A percentile compares a stretch with the other conserved stretches of the same genome.
phyloP scores from a whole-genome alignment of 1,284 basidiomycete genomes.

The Kalmanozyma brasiliensis region DNA sequence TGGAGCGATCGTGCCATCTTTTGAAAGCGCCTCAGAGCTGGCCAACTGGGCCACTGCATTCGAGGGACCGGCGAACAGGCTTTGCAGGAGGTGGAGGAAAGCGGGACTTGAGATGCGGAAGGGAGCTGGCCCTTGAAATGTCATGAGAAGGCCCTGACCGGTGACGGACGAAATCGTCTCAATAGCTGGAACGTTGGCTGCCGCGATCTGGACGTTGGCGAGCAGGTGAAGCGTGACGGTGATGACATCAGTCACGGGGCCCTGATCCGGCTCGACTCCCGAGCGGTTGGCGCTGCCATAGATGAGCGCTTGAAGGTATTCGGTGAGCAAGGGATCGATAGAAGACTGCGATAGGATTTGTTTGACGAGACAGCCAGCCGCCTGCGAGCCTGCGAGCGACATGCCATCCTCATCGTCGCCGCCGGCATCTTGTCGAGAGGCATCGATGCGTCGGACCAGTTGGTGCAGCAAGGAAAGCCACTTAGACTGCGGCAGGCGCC shows the following conservation, averaged over 20 bases:
- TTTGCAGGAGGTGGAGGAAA: constrained; percentile 24
- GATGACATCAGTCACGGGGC: constrained; percentile 45
- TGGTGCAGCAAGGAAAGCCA: constrained; percentile 44
- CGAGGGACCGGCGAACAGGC: neutral
- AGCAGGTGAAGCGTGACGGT: constrained; percentile 36
- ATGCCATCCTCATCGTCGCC: neutral
- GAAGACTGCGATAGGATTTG: constrained; percentile 26
- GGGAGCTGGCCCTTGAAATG: constrained; percentile 21
- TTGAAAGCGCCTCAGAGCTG: too few relatives aligned
- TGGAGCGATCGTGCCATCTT: constrained; percentile 6
- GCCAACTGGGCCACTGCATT: too few relatives aligned
- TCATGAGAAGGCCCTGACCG: constrained; percentile 42
- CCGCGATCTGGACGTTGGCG: constrained; percentile 12
- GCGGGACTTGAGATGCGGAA: constrained; percentile 20
- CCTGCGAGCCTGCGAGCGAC: constrained; percentile 15
- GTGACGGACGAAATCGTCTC: constrained; percentile 43
- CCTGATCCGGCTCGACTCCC: constrained; percentile 32
- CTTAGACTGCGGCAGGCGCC: constrained; percentile 35
- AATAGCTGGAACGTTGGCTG: constrained; percentile 29
- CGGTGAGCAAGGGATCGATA: constrained; percentile 43
- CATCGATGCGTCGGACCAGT: constrained; percentile 19
- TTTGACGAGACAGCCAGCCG: constrained; percentile 22
- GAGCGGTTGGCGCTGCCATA: constrained; percentile 38
- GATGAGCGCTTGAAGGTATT: constrained; percentile 38
- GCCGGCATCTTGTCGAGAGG: neutral